Base-by-base conservation (phyloP, 495 filamentous ascomycete species). In the Hypoxylon lenormandii region DNA sequence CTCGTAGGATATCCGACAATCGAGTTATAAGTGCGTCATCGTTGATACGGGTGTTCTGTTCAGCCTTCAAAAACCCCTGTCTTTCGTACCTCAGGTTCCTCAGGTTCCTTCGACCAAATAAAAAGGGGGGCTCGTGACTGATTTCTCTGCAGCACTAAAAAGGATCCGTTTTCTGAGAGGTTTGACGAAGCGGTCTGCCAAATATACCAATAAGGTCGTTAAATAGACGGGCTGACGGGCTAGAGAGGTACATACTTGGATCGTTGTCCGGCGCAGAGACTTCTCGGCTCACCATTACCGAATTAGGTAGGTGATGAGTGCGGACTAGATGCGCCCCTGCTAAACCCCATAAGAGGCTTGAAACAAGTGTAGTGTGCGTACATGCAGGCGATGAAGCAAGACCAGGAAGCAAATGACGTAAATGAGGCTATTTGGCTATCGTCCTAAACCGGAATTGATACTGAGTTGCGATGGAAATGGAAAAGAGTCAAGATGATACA, bases 21-120 rank as follows among this genome's bases (percentile, higher is more conserved):
- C 74, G 74, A 73, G 43, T 47, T 60, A 48, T 69, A 42, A 28
- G 72, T 66, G 74, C 45, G 11, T 28, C 66, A 74, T 74, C 74
- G 72, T 53, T 56, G 71, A 73, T 75, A 49, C 40, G 21, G 26
- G 22, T 40, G 23, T 47, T 21, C 52, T 46, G n/a, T 36, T 18
- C 53, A 43, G 13, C 15, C 40, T 22, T 64, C 65, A n/a, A n/a
- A 51, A 64, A 11, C 62, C 47, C 22, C 57, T 18, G 33, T 19
- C 19, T 19, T 57, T n/a, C 12, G 23, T 8, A 8, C 30, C 3
- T 33, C 30, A 5, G 30, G 52, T 52, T 52, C 30, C 3, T 33
- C 30, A 5, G 30, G 52, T 52, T 52, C 42, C 10, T 21, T 52
- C 36, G 18, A 11, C 37, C 46, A 3, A 69, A 59, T 33, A 22